Percentiles rank a stretch among this genome's conserved stretches.
Evolutionary conservation across 2,329 filamentous ascomycete genomes (phyloP).

Genomic region (Aspergillus ustus): DNA sequence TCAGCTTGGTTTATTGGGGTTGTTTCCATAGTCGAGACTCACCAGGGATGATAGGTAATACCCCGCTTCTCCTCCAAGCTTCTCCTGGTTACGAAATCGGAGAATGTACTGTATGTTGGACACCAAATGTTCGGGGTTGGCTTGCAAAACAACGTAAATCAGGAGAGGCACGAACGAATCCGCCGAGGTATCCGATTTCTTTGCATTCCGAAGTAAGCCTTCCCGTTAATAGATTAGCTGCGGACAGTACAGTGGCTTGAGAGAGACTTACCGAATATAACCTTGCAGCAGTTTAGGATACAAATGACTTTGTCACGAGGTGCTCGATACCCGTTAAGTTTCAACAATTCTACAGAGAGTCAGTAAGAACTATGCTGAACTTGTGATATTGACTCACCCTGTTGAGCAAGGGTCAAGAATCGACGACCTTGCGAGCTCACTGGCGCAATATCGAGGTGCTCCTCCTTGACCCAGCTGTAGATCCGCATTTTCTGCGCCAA

Average conservation of each 20-base stretch:
- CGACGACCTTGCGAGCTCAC: constrained; percentile 84
- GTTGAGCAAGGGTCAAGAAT: constrained; percentile 86
- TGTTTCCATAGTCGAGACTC: constrained; percentile 33
- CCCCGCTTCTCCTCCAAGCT: constrained; percentile 93
- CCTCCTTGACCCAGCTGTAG: constrained; percentile 91
- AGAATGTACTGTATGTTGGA: constrained; percentile 99
- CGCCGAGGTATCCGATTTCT: constrained; percentile 84
- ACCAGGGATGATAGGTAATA: constrained; percentile 96
- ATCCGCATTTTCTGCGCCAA: constrained; percentile 95
- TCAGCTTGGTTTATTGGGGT: background rate
- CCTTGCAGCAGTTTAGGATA: constrained; percentile 97
- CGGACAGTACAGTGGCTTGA: background rate
- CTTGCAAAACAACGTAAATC: constrained; percentile 93
- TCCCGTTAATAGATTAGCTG: background rate
- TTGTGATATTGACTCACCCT: constrained; percentile 59
- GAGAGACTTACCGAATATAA: constrained; percentile 80
- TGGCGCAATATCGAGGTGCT: constrained; percentile 88
- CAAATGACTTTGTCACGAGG: constrained; percentile 98
- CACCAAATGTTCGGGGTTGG: constrained; percentile 92
- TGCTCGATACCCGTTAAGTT: constrained; percentile 96
- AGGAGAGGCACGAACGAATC: constrained; percentile 94
- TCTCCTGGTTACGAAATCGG: constrained; percentile 95
- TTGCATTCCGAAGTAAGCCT: constrained; percentile 85
- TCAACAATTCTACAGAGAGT: constrained; percentile 74
- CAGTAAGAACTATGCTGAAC: constrained; percentile 10